These are phyloP conservation scores for Blastomyces gilchristii DNA, from an alignment of 2,329 filamentous ascomycete genomes.

Conservation along the genomic window DNA sequence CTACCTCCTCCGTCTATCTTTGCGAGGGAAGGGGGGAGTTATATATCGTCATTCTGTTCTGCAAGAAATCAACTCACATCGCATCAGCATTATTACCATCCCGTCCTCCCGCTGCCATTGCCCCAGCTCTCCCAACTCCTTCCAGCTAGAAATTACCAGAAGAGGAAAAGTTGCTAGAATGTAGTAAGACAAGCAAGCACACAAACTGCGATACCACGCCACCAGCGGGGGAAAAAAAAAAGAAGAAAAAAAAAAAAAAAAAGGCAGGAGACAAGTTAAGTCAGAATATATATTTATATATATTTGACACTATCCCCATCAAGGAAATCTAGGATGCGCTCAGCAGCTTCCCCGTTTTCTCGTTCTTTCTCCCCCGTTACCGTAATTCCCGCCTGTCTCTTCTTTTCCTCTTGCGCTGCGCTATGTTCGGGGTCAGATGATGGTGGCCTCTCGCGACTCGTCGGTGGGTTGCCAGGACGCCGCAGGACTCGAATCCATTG, in stretches of 20 bases:
- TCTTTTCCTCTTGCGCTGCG: neutral
- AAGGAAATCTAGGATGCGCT: neutral
- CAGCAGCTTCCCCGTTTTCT: neutral
- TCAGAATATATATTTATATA: neutral
- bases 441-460: conserved; percentile 3
- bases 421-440: conserved; percentile 1
- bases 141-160: neutral
- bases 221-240: neutral
- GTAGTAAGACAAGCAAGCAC: neutral
- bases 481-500: conserved; percentile 6
- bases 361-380: neutral
- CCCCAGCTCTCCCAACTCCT: neutral
- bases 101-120: conserved; percentile 3
- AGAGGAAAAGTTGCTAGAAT: neutral
- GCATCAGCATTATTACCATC: neutral
- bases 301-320: neutral
- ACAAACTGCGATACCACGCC: neutral
- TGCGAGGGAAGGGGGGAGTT: neutral
- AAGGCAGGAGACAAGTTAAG: neutral
- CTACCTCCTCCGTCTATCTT: neutral
- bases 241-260: neutral
- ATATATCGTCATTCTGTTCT: neutral
- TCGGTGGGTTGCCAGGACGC: conserved; percentile 4
- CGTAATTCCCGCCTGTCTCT: neutral
- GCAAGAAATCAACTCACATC: conserved; percentile 1